Conservation (phyloP, 1,284 basidiomycete genomes). For the Filobasidium uniguttulatum region DNA sequence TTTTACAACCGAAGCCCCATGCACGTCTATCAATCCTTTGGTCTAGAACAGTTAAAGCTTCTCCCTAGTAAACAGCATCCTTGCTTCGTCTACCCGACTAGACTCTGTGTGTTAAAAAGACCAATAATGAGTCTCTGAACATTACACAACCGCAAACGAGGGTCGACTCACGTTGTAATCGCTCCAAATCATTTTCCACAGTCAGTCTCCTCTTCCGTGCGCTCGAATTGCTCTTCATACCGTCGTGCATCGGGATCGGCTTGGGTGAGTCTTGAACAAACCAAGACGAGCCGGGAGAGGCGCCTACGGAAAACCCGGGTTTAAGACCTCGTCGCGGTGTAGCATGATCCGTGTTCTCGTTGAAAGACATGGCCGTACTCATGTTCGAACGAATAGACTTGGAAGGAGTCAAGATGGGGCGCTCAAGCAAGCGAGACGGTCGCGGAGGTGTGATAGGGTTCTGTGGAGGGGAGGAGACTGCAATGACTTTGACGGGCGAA, state of each 20-base stretch:
- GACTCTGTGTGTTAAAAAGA: background rate
- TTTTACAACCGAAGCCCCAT: no score
- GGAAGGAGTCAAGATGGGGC: conserved; percentile 16
- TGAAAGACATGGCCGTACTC: no score
- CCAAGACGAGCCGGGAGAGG: conserved; percentile 15
- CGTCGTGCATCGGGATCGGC: conserved; percentile 31
- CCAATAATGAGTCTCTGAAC: background rate
- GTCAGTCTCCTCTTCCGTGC: conserved; percentile 27
- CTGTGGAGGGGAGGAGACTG: background rate
- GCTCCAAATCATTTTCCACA: conserved; percentile 34
- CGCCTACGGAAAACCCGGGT: background rate
- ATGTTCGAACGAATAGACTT: conserved; percentile 22
- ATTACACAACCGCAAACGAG: no score
- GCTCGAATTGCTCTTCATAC: conserved; percentile 22
- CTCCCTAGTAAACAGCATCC: background rate
- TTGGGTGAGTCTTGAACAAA: conserved; percentile 4
- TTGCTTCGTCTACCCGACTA: background rate
- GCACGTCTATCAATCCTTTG: no score
- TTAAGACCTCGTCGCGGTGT: background rate
- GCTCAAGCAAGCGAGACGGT: no score
- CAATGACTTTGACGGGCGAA: conserved; percentile 3
- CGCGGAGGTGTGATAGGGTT: background rate
- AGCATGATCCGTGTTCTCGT: background rate
- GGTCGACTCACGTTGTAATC: conserved; percentile 25
- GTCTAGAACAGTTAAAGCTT: no score